Conservation (phyloP, 371 early-diverging fungal species). For the Saksenaea oblongispora region DNA sequence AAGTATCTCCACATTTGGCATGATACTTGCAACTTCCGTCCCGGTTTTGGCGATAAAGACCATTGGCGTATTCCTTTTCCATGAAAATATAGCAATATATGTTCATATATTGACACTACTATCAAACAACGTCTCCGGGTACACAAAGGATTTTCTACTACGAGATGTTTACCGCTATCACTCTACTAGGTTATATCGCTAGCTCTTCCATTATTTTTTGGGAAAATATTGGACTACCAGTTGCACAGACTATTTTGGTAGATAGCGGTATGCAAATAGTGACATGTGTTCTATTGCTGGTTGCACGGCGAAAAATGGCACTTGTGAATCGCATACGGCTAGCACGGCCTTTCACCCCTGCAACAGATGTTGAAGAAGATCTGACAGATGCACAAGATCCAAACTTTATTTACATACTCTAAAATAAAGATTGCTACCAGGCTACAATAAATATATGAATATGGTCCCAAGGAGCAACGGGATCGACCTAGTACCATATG, state of each 20-base stretch:
- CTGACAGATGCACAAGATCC: conserved; percentile 17
- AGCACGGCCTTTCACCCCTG: neutral
- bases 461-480: too few relatives aligned
- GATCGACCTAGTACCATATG: too few relatives aligned
- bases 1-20: conserved; percentile 13
- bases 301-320: conserved; percentile 9
- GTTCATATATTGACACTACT: conserved; percentile 4
- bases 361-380: conserved; percentile 17
- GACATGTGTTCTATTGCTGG: neutral
- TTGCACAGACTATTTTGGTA: too few relatives aligned
- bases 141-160: conserved; percentile 5
- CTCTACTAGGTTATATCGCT: neutral
- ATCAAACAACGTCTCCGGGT: neutral
- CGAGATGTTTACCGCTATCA: neutral
- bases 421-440: too few relatives aligned
- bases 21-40: conserved; percentile 18
- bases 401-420: conserved; percentile 17
- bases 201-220: too few relatives aligned
- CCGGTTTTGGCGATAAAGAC: conserved; percentile 11
- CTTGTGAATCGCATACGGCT: neutral
- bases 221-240: too few relatives aligned
- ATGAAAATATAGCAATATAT: neutral
- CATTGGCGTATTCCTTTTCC: conserved; percentile 16
- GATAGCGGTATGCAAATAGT: neutral
- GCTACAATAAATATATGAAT: too few relatives aligned